Evolutionary conservation across 371 early-diverging fungal genomes (phyloP), one percentile per base, ranked within the genome.

Genomic region (Dichotomocladium elegans): DNA sequence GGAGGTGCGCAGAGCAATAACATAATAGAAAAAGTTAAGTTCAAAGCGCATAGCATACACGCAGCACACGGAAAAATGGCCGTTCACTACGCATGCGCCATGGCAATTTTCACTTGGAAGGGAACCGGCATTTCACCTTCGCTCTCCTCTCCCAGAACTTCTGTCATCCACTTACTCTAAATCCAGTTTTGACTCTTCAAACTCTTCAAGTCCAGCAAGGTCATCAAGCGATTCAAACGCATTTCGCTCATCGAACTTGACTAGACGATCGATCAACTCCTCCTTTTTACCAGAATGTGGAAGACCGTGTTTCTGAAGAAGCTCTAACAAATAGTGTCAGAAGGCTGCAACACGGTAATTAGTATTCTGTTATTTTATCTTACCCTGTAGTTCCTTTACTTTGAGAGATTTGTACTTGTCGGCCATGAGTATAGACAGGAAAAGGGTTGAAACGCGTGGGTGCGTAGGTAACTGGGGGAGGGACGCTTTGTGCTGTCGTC

Each of bases 251-350:
- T 82, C 80, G 46, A 77, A 70, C 52, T 84, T 79, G 41, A 84
- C 62, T 15, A 86, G 65, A 33, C 86, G 79, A 42, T 76, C 77
- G 50, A 86, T 77, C 41, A 86, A 61, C 9, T 86, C 86, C 21
- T 86, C 86, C 55, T 86, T 86, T 60, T 84, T 86, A 41, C 86
- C 86, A 21, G 77, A 63, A 43, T 68, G 73, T 14, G 85, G 70
- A 28, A 86, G 60, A 14, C 80, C 81, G 26, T 70, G 69, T 40
- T 82, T 81, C 45, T 70, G 72, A 27, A 86, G 62, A 31, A 83
- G 59, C 27, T 84, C 86, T 77, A 37, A 21, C 2, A 28, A n/a
- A n/a, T 14, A 10, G 34, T 34, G 21, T 17, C 34, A 45, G 11
- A 26, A 33, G 10, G 15, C 21, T 5, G 14, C 14, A 15, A 24